Evolutionary conservation across 768 basidiomycete species (phyloP), one percentile per base, ranked within the genome.

Genomic region (Scleroderma bovista): DNA sequence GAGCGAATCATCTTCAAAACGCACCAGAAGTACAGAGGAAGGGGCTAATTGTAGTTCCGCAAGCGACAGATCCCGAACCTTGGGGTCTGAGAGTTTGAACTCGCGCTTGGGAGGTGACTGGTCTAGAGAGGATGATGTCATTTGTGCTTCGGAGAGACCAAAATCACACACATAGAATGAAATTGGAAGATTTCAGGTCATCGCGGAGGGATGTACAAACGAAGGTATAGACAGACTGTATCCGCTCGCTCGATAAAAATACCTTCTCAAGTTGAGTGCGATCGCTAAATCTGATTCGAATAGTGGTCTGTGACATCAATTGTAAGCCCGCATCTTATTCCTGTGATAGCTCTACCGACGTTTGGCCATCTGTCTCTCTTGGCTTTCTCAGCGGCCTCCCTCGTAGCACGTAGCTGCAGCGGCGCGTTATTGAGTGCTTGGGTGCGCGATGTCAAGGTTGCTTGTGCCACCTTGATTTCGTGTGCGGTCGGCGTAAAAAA

Each of bases 51-150:
- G 77, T 11, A 95, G 75, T 37, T 90, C 79, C 2, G 74, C 67
- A 2, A 95, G 74, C 11, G 75, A 76, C 46, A 83, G 73, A 60
- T 86, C 82, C 56, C 82, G 81, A 24, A 89, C 81, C 51, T 73
- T 69, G 9, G 80, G 79, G 57, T 93, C 92, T 6, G 86, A 88
- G 7, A 89, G 86, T 56, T 84, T 88, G 57, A 90, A 73, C 48
- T 95, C 93, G 23, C 85, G 81, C 58, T 82, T 84, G 1, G 92
- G 93, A 2, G 89, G 90, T 3, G 75, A 72, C 69, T 93, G 88
- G 66, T 88, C 90, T 93, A 37, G 17, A 33, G 26, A 34, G 20
- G 44, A 11, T 26, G 42, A 7, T n/a, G 23, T 57, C 8, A 49
- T 43, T 4, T 37, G 36, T 44, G n/a, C 34, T 38, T 41, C 9